These are phyloP conservation scores for Diaporthe citrichinensis DNA, from an alignment of 2,329 filamentous ascomycete species.

Conservation along the genomic window DNA sequence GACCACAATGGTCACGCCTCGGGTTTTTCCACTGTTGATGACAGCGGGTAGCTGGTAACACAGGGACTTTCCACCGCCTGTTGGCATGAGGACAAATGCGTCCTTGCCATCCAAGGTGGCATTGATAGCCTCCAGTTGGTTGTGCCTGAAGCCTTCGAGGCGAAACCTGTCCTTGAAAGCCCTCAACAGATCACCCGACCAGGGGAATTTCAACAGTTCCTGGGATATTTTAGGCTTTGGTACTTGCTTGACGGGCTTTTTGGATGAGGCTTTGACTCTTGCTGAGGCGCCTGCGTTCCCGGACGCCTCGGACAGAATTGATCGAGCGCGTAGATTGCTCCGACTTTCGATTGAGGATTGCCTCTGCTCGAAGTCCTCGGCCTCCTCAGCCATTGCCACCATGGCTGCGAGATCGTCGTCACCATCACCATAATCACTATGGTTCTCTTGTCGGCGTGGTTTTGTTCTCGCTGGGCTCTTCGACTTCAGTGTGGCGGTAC, in stretches of 20 bases:
- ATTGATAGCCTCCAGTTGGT: conserved; percentile 97
- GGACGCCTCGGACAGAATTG: conserved; percentile 63
- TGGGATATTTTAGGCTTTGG: conserved; percentile 58
- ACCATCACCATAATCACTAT: conserved; percentile 54
- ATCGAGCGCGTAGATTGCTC: conserved; percentile 48
- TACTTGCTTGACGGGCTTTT: conserved; percentile 48
- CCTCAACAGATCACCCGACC: conserved; percentile 87
- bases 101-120: conserved; percentile 89
- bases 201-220: conserved; percentile 76
- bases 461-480: conserved; percentile 42
- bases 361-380: conserved; percentile 63
- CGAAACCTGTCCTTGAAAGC: conserved; percentile 88
- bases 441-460: conserved; percentile 44
- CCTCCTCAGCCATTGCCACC: conserved; percentile 66
- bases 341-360: conserved; percentile 52
- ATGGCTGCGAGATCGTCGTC: conserved; percentile 62
- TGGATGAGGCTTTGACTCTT: conserved; percentile 52
- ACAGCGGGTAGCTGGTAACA: conserved; percentile 97
- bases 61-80: conserved; percentile 94
- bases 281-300: conserved; percentile 57
- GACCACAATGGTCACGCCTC: conserved; percentile 92
- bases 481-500: conserved; percentile 39
- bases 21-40: conserved; percentile 83
- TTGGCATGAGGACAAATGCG: conserved; percentile 97
- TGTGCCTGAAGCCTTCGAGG: conserved; percentile 87